Evolutionary conservation across 257 asterid species (phyloP), one percentile per base, ranked within the genome.

Genomic region (Plantago ovata): DNA sequence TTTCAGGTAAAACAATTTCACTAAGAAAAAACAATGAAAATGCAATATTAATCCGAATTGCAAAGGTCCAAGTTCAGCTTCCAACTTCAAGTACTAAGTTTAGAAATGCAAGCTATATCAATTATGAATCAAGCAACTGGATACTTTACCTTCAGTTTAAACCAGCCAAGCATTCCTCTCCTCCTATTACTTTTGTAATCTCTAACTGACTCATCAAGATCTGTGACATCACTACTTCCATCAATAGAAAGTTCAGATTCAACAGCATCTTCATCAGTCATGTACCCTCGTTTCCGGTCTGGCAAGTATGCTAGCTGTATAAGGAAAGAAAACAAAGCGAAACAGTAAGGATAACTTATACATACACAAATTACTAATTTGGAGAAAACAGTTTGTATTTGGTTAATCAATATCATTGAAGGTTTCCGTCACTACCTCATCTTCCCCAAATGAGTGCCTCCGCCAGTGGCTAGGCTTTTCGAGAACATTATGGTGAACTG

Each of bases 111-210:
- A 49, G 55, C 38, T 21, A 57, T 8, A 21, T n/a, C 51, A 46
- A 19, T 12, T 23, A 28, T 32, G 56, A 69, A 70, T 61, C 58
- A 36, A 67, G 53, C 72, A 36, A 49, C 42, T 47, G 20, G 68
- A 63, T 21, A 53, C 51, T 66, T 69, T 78, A 87, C 96, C 67
- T 80, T 87, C 63, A 81, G 55, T 76, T 82, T 87, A 70, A 87
- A 87, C 96, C 96, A 87, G 74, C 87, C 81, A 45, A 87, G 84
- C 89, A 87, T 76, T 71, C 96, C 94, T 60, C 79, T 71, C 79
- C 83, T 75, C 51, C 74, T 69, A 69, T 62, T 79, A 55, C 78
- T 87, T 76, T 69, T 84, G 74, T 71, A 79, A 75, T 81, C 91
- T 61, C 65, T 70, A 64, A 78, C 84, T 72, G 76, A 48, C 59